Conservation (phyloP, 2,329 filamentous ascomycete genomes). For the Hymenoscyphus linearis region DNA sequence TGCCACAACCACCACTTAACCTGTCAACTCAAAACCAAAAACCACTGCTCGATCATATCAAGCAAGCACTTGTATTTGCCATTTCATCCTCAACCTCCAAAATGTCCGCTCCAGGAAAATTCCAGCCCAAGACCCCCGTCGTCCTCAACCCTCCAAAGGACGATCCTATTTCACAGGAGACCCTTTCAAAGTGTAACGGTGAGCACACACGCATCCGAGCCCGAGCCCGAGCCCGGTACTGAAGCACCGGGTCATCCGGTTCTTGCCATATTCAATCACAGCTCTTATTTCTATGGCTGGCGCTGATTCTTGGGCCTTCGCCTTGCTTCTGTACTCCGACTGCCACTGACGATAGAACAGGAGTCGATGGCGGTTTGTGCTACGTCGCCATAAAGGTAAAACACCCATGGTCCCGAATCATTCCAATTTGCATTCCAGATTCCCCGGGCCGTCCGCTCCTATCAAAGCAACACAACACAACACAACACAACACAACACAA, state of each 20-base stretch:
- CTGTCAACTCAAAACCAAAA: background rate
- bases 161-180: slow-evolving; percentile 75
- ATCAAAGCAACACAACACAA: too few relatives aligned
- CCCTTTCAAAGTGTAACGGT: slow-evolving; percentile 81
- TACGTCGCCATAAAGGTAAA: slow-evolving; percentile 66
- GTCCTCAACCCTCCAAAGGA: slow-evolving; percentile 78
- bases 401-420: background rate
- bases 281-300: background rate
- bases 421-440: slow-evolving; percentile 4
- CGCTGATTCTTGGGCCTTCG: background rate
- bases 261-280: background rate
- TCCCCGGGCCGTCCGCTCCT: slow-evolving; percentile 6
- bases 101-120: slow-evolving; percentile 53
- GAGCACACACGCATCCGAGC: slow-evolving; percentile 20
- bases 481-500: too few relatives aligned
- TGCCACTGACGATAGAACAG: slow-evolving; percentile 37
- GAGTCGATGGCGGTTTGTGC: slow-evolving; percentile 57
- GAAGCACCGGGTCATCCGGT: background rate
- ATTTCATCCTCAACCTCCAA: slow-evolving; percentile 10
- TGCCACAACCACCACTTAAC: background rate
- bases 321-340: too few relatives aligned
- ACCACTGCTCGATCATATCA: background rate
- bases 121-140: slow-evolving; percentile 74
- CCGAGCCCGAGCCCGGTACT: slow-evolving; percentile 22
- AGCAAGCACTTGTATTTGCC: background rate